These are phyloP conservation scores for Leccinum fibrillosum DNA, from an alignment of 768 basidiomycete genomes.

Conservation along the genomic window DNA sequence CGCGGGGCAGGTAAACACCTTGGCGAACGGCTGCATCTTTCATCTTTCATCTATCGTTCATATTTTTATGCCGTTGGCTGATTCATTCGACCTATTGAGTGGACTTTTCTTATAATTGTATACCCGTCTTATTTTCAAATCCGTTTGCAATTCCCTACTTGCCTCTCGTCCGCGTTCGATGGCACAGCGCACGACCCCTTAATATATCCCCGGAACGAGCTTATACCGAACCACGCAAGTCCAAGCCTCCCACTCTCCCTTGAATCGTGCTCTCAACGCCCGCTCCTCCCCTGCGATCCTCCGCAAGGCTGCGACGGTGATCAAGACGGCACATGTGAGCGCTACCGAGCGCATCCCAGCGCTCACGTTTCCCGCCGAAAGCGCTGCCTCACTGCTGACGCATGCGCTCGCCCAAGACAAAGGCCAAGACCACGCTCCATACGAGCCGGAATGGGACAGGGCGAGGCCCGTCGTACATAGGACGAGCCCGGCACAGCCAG, in stretches of 20 bases:
- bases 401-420: neutral
- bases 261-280: constrained; percentile 11
- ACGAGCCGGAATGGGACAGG: constrained; percentile 9
- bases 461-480: constrained; percentile 10
- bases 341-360: constrained; percentile 8
- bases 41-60: neutral
- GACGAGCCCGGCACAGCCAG: constrained; percentile 30
- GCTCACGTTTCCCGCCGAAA: constrained; percentile 31
- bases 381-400: neutral
- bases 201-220: constrained; percentile 48
- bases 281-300: constrained; percentile 13
- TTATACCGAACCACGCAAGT: constrained; percentile 43
- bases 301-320: constrained; percentile 4
- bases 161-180: neutral
- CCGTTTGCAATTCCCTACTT: neutral
- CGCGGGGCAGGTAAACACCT: constrained; percentile 11
- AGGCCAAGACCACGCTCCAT: neutral
- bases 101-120: neutral
- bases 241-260: constrained; percentile 34
- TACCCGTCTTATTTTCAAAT: neutral
- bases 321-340: constrained; percentile 5
- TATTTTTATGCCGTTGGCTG: constrained; percentile 1
- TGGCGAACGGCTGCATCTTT: neutral
- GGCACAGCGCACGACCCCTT: neutral
- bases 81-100: neutral